A percentile compares a stretch with the other conserved stretches of the same genome.
phyloP scores from a whole-genome alignment of 1,284 basidiomycete genomes.

The Porogramme epimiltina region DNA sequence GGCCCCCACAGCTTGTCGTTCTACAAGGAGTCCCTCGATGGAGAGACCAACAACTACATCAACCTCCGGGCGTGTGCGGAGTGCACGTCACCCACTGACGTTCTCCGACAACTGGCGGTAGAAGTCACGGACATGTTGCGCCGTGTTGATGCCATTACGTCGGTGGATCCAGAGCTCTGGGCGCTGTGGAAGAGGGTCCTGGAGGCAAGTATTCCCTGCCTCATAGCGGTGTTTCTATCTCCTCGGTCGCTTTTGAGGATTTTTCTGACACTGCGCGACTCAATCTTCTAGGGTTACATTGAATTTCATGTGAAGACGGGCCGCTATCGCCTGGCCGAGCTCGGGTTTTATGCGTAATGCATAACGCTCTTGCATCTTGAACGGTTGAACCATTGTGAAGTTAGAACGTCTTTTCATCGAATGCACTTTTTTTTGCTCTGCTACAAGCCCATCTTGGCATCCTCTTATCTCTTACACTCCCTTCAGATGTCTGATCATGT shows the following conservation, averaged over 20 bases:
- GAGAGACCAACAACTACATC: constrained; percentile 10
- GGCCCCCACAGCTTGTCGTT: constrained; percentile 11
- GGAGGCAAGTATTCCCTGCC: not conserved
- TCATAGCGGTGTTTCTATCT: not conserved
- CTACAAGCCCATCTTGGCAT: no score
- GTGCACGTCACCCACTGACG: constrained; percentile 2
- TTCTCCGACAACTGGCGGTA: constrained; percentile 4
- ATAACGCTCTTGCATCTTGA: no score
- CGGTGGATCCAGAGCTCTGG: not conserved
- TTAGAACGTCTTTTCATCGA: no score
- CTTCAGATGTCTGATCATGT: no score
- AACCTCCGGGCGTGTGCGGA: constrained; percentile 12
- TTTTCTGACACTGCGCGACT: not conserved
- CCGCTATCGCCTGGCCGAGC: constrained; percentile 4
- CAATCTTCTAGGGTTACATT: constrained; percentile 1
- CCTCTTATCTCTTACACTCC: no score
- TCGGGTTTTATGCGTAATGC: constrained; percentile 2
- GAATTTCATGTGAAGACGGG: constrained; percentile 7
- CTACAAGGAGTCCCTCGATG: constrained; percentile 12
- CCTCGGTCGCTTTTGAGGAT: no score
- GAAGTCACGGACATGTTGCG: constrained; percentile 8
- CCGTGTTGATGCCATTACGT: constrained; percentile 1
- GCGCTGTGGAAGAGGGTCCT: not conserved
- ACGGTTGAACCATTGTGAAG: no score
- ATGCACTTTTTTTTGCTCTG: no score